Percentiles rank a stretch among this genome's conserved stretches.
phyloP scores from a whole-genome alignment of 257 asterid genomes.

The Scutellaria minor region DNA sequence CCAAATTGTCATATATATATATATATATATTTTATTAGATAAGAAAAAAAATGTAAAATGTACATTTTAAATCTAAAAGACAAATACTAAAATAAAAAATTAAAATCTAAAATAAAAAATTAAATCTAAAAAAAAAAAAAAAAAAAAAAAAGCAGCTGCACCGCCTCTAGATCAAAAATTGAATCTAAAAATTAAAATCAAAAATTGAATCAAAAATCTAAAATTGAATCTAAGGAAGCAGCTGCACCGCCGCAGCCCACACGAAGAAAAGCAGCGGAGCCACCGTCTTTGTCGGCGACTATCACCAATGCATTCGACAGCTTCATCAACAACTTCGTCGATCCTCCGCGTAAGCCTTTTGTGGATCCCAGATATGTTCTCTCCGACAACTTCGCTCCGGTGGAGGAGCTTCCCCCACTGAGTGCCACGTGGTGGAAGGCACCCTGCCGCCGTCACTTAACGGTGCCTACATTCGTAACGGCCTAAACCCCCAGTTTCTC shows the following conservation, averaged over 20 bases:
- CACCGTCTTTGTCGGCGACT: conserved; percentile 39
- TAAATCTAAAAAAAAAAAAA: too few species aligned
- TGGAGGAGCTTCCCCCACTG: conserved; percentile 72
- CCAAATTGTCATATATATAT: too few species aligned
- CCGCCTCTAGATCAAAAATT: too few species aligned
- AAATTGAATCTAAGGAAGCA: too few species aligned
- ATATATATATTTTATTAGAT: too few species aligned
- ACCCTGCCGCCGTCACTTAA: conserved; percentile 62
- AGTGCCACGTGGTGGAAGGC: conserved; percentile 62
- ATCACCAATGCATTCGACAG: conserved; percentile 47
- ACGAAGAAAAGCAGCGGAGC: conserved; percentile 22
- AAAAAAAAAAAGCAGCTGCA: too few species aligned
- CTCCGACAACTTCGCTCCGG: conserved; percentile 67
- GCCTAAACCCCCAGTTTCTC: conserved; percentile 78
- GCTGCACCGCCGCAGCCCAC: conserved; percentile 20
- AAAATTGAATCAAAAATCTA: too few species aligned
- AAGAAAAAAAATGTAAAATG: too few species aligned
- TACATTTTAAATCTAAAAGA: too few species aligned
- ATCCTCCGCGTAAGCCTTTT: conserved; percentile 59
- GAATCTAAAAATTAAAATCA: too few species aligned
- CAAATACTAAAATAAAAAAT: too few species aligned
- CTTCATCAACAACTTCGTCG: conserved; percentile 54
- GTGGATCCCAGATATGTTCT: conserved; percentile 59
- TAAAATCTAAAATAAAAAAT: too few species aligned
- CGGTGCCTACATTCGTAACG: conserved; percentile 83